Conservation (phyloP, 306 rosid species). For the Dalbergia cultrata region DNA sequence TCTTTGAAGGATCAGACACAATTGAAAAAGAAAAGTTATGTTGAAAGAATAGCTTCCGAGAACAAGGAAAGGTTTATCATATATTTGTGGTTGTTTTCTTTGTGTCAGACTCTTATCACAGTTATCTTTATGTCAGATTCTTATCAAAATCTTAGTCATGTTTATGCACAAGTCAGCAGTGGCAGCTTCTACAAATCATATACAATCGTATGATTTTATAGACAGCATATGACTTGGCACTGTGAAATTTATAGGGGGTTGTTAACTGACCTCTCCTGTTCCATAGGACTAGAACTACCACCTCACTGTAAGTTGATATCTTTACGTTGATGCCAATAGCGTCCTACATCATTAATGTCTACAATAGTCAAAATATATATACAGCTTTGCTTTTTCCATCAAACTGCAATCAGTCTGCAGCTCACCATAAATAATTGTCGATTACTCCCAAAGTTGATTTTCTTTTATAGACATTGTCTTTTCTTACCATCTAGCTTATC, state of each 20-base stretch:
- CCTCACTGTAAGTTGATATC: slow-evolving; percentile 6
- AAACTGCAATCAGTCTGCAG: slow-evolving; percentile 30
- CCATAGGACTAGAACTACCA: slow-evolving; percentile 26
- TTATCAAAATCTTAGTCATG: neutral
- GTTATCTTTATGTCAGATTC: slow-evolving; percentile 7
- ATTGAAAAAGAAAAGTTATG: neutral
- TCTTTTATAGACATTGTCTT: neutral
- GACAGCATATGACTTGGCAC: neutral
- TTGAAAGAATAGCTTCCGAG: neutral
- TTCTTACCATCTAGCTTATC: neutral
- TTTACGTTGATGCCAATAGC: slow-evolving; percentile 39
- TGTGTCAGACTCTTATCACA: slow-evolving; percentile 1
- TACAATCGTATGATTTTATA: neutral
- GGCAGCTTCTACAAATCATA: slow-evolving; percentile 9
- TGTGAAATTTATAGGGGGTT: slow-evolving; percentile 18
- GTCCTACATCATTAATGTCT: slow-evolving; percentile 25
- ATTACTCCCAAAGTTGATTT: slow-evolving; percentile 31
- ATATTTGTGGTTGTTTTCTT: slow-evolving; percentile 8
- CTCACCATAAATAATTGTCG: slow-evolving; percentile 35
- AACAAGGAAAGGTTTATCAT: slow-evolving; percentile 4
- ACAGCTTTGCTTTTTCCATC: neutral
- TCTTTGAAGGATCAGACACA: neutral
- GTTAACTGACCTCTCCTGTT: slow-evolving; percentile 31
- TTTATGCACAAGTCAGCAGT: slow-evolving; percentile 26
- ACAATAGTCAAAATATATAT: neutral